phyloP scores from a whole-genome alignment of 176 grass and related monocot species.

The Zoysia pacifica region DNA sequence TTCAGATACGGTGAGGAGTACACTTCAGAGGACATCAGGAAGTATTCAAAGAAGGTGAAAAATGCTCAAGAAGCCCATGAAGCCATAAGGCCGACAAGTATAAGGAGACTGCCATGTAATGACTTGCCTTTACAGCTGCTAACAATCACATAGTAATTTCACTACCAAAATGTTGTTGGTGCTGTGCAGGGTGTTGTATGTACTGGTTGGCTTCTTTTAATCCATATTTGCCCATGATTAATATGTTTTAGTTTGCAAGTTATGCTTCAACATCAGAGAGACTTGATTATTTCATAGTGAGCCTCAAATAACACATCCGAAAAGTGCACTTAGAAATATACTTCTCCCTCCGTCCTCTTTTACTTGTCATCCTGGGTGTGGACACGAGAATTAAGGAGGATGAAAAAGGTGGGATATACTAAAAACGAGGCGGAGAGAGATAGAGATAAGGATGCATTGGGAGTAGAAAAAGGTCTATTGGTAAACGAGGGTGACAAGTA shows the following conservation, averaged over 20 bases:
- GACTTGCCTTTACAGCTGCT: conserved; percentile 15
- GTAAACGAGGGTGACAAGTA: no score
- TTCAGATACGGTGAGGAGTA: conserved; percentile 77
- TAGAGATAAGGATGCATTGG: no score
- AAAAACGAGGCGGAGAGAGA: no score
- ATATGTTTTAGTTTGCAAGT: conserved; percentile 16
- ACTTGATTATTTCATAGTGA: conserved; percentile 20
- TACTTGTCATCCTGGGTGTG: no score
- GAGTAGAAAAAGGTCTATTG: no score
- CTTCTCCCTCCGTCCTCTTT: neutral
- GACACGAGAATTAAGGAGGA: no score
- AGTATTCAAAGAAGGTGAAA: conserved; percentile 90
- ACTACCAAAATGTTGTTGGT: conserved; percentile 12
- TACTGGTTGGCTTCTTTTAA: conserved; percentile 18
- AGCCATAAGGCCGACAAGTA: conserved; percentile 90
- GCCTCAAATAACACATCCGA: neutral
- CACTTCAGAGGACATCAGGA: conserved; percentile 62
- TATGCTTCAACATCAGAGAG: conserved; percentile 12
- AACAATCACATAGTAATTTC: conserved; percentile 5
- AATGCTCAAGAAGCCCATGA: conserved; percentile 99
- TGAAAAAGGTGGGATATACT: no score
- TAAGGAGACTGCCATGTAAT: conserved; percentile 99
- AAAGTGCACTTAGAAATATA: neutral
- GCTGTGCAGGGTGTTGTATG: neutral
- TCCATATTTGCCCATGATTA: conserved; percentile 4